Base-by-base conservation (phyloP, 2,329 filamentous ascomycete species). In the Blastomyces silverae region DNA sequence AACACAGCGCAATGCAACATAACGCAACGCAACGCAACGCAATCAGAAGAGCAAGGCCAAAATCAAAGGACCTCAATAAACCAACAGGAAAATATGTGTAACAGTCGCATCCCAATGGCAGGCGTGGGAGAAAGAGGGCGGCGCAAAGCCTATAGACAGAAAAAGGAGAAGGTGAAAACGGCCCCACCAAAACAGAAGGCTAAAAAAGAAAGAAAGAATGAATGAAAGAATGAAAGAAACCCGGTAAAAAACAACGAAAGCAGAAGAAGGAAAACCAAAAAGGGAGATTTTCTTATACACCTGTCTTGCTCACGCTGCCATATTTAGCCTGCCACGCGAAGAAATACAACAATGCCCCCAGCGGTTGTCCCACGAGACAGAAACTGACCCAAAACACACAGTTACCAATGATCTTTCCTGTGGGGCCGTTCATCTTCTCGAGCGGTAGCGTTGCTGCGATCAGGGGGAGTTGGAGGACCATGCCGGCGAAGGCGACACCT, bases 321-420 rank as follows among this genome's bases (percentile, higher is more conserved):
- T 96, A 97, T 80, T 97, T 97, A 64, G 91, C 91, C 79, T 97
- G 93, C 93, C 94, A 99, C 1, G 92, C 92, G 75, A 97, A 97
- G 76, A 97, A 99, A 76, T 99, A 99, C 75, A 96, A 82, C 66
- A 99, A 80, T 0, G 91, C 92, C 0, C 91, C 94, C 70, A 97
- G 85, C 0, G 94, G 94, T 80, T 99, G 94, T 3, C 94, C 94
- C 15, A 99, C 89, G 2, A 97, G 85, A 69, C 93, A 97, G 74
- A 99, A 99, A 15, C 90, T 93, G 25, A 97, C 83, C 94, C 94
- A 97, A 77, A 99, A 99, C 65, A 95, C 92, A 72, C 88, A 87
- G 76, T 99, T 99, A 1, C 94, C 94, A 37, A 95, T 82, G 10
- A 96, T 83, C 70, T 88, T 90, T 6, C 91, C 90, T 62, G 87